Evolutionary conservation across 2,329 filamentous ascomycete species (phyloP).

Genomic region (Chrysoporthe puriensis): DNA sequence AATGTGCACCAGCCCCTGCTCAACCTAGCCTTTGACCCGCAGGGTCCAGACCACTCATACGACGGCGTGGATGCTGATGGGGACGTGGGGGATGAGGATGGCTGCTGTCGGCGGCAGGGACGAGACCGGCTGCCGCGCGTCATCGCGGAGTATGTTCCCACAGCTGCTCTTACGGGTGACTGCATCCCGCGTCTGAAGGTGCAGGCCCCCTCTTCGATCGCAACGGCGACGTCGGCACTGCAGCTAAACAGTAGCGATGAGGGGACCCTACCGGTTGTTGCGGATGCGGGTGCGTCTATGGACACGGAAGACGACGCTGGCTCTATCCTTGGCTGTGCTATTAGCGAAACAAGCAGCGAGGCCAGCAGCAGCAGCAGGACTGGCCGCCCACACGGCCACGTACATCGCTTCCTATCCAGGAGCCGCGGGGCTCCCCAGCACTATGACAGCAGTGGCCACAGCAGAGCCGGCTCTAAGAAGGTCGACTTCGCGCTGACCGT

Average conservation of each 20-base stretch:
- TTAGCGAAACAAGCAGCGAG: not conserved
- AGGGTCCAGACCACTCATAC: not conserved
- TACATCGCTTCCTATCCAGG: not conserved
- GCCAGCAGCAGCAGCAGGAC: not conserved
- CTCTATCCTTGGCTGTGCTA: not conserved
- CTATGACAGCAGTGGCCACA: not conserved
- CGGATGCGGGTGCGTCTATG: not conserved
- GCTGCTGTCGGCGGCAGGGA: too few species aligned
- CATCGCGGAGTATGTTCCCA: not conserved
- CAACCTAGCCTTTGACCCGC: not conserved
- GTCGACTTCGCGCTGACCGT: not conserved
- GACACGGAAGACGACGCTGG: not conserved
- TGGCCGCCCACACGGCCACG: too few species aligned
- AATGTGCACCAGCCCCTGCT: not conserved
- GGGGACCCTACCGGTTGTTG: too few species aligned
- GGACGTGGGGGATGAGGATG: not conserved
- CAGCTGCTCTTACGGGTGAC: not conserved
- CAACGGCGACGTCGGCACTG: too few species aligned
- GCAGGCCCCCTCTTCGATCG: too few species aligned
- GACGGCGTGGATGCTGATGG: not conserved
- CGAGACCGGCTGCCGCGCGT: not conserved
- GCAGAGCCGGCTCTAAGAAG: constrained; percentile 2
- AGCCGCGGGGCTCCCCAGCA: not conserved
- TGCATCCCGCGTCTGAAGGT: not conserved
- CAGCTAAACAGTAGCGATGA: too few species aligned